Evolutionary conservation across 2,329 filamentous ascomycete species (phyloP).

Genomic region (Epicoccum nigrum): DNA sequence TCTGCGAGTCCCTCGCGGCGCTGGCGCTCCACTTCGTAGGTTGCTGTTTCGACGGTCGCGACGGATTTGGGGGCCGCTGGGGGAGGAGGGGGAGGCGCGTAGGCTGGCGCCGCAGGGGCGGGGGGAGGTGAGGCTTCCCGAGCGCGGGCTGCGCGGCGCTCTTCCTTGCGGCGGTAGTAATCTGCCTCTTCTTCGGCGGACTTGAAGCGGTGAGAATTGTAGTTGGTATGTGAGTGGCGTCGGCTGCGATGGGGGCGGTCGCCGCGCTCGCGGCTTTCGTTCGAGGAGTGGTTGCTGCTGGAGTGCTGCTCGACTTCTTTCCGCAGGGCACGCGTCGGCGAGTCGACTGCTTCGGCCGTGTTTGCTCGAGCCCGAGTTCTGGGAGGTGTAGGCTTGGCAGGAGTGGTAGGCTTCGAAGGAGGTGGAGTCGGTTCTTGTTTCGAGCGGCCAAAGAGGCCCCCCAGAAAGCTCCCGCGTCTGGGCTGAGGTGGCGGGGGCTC

Average conservation of each 20-base stretch:
- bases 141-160: slow-evolving; percentile 32
- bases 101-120: slow-evolving; percentile 16
- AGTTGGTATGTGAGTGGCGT: slow-evolving; percentile 32
- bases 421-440: slow-evolving; percentile 38
- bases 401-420: slow-evolving; percentile 30
- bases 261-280: slow-evolving; percentile 37
- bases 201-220: slow-evolving; percentile 32
- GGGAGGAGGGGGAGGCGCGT: slow-evolving; percentile 28
- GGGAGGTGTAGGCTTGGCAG: no score
- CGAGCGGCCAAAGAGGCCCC: slow-evolving; percentile 42
- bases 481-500: slow-evolving; percentile 32
- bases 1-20: slow-evolving; percentile 11
- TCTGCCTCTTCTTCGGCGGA: slow-evolving; percentile 42
- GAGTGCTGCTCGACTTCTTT: slow-evolving; percentile 33
- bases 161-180: slow-evolving; percentile 41
- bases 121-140: slow-evolving; percentile 24
- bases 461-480: slow-evolving; percentile 39
- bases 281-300: slow-evolving; percentile 42
- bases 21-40: slow-evolving; percentile 18
- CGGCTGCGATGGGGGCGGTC: slow-evolving; percentile 42
- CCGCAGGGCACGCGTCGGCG: slow-evolving; percentile 17
- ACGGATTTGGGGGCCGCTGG: slow-evolving; percentile 13
- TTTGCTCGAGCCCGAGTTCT: slow-evolving; percentile 38
- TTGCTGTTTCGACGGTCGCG: slow-evolving; percentile 23
- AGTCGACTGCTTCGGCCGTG: slow-evolving; percentile 26